A percentile compares a stretch with the other conserved stretches of the same genome.
Conservation (phyloP, 2,329 filamentous ascomycete genomes). For the Cladophialophora exuberans region DNA sequence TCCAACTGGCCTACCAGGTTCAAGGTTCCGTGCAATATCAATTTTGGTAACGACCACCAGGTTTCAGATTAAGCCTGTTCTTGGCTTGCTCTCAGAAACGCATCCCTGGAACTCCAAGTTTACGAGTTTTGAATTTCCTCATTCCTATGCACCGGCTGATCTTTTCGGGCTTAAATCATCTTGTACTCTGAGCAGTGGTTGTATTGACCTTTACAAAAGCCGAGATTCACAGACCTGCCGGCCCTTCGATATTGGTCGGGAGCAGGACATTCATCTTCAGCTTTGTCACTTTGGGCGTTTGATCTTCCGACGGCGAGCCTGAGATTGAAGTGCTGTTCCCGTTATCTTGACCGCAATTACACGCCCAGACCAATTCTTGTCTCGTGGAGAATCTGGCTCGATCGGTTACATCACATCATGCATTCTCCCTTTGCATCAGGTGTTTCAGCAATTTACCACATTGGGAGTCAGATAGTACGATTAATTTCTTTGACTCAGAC, state of each 20-base stretch:
- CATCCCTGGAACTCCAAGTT: background rate
- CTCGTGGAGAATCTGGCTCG: background rate
- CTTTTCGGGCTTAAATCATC: too few relatives aligned
- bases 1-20: slow-evolving; percentile 3
- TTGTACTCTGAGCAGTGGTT: too few relatives aligned
- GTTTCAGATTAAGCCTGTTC: background rate
- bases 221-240: too few relatives aligned
- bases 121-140: background rate
- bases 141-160: too few relatives aligned
- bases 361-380: background rate
- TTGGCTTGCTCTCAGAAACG: slow-evolving; percentile 10
- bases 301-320: too few relatives aligned
- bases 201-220: too few relatives aligned
- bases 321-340: too few relatives aligned
- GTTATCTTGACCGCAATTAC: background rate
- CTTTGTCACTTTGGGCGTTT: too few relatives aligned
- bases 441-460: background rate
- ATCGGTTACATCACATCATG: background rate
- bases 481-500: background rate
- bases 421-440: background rate
- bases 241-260: too few relatives aligned
- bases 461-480: background rate
- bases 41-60: slow-evolving; percentile 5
- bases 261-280: too few relatives aligned
- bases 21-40: background rate